phyloP scores from a whole-genome alignment of 441 rosid species.

The Macaranga tanarius region DNA sequence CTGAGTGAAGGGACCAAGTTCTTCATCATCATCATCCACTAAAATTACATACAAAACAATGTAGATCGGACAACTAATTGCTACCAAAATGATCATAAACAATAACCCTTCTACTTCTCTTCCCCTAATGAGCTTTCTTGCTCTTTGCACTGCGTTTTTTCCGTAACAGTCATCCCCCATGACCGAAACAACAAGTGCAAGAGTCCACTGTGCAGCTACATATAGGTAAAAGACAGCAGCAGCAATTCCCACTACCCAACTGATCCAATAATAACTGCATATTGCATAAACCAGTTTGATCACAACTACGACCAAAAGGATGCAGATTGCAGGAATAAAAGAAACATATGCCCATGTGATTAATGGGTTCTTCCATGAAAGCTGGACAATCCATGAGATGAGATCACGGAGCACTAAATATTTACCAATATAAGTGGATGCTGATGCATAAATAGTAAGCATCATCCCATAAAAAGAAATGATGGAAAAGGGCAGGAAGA shows the following conservation, averaged over 20 bases:
- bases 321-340: not conserved
- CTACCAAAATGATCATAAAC: not conserved
- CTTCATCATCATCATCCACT: slow-evolving; percentile 7
- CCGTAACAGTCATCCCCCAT: not conserved
- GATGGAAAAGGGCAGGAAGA: not conserved
- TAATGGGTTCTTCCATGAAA: slow-evolving; percentile 7
- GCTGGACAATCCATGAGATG: not conserved
- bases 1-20: slow-evolving; percentile 9
- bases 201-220: not conserved
- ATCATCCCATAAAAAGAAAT: not conserved
- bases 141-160: not conserved
- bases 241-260: not conserved
- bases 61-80: slow-evolving; percentile 5
- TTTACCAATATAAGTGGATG: slow-evolving; percentile 1
- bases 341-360: slow-evolving; percentile 1
- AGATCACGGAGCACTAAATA: not conserved
- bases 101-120: slow-evolving; percentile 8
- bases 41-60: not conserved
- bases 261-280: not conserved
- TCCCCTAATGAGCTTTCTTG: not conserved
- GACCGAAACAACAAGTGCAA: not conserved
- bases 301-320: not conserved
- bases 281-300: not conserved
- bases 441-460: not conserved
- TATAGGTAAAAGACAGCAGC: not conserved